These are phyloP conservation scores for Kuraishia piskuri DNA, from an alignment of 805 yeast species.

Conservation along the genomic window DNA sequence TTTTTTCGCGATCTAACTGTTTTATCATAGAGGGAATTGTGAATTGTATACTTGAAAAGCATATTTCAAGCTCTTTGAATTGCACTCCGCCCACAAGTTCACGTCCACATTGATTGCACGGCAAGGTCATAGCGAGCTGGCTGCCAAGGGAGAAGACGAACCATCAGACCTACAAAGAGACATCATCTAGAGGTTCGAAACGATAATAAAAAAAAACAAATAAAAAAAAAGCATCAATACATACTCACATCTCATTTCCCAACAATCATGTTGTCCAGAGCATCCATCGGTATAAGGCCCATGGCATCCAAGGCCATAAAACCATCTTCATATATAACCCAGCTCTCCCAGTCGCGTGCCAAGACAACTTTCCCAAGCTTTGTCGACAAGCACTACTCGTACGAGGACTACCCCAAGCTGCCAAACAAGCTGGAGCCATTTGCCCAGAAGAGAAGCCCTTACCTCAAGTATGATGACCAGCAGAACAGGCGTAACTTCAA, in stretches of 20 bases:
- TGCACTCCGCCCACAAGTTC: no score
- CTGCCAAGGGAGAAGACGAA: no score
- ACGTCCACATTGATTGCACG: no score
- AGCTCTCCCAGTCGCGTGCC: background rate
- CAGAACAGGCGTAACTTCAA: slow-evolving; percentile 73
- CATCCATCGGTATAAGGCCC: slow-evolving; percentile 2
- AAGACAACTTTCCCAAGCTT: slow-evolving; percentile 18
- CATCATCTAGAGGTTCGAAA: no score
- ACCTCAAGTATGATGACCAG: slow-evolving; percentile 66
- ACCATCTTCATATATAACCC: slow-evolving; percentile 4
- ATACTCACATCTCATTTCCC: background rate
- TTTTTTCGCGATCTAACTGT: no score
- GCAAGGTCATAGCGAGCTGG: no score
- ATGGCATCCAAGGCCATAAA: background rate
- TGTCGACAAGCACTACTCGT: slow-evolving; percentile 17
- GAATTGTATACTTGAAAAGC: no score
- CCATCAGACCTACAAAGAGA: no score
- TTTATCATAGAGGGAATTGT: no score
- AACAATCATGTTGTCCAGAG: slow-evolving; percentile 3
- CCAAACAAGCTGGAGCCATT: slow-evolving; percentile 39
- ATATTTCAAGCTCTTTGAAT: no score
- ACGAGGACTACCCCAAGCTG: slow-evolving; percentile 35
- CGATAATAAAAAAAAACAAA: no score
- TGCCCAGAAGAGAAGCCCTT: slow-evolving; percentile 59
- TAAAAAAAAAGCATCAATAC: no score